Evolutionary conservation across 1,284 basidiomycete genomes (phyloP).

Genomic region (Heterobasidion parviporum): DNA sequence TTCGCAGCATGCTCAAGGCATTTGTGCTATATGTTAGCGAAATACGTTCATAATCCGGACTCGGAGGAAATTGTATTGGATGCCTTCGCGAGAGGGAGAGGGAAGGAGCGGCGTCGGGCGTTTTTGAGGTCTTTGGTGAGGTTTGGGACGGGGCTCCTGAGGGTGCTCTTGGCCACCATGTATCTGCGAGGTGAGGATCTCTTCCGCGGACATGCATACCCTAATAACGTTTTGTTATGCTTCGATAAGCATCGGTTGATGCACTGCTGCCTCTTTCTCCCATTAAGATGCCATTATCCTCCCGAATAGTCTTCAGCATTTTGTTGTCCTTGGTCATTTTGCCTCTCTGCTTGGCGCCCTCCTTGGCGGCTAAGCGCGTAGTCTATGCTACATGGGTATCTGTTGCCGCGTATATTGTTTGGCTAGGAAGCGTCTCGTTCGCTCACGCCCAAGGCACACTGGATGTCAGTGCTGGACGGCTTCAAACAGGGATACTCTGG

Average conservation of each 20-base stretch:
- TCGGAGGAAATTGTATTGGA: constrained; percentile 56
- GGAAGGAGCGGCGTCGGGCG: constrained; percentile 33
- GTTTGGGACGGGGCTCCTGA: constrained; percentile 32
- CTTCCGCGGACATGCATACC: background rate
- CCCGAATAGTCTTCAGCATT: constrained; percentile 27
- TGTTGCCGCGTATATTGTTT: constrained; percentile 45
- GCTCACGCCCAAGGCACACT: constrained; percentile 39
- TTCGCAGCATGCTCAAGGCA: constrained; percentile 56
- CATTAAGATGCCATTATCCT: constrained; percentile 18
- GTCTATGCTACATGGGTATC: constrained; percentile 52
- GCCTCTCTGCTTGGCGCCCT: constrained; percentile 43
- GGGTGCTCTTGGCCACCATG: constrained; percentile 43
- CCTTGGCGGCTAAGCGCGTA: constrained; percentile 43
- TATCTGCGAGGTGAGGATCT: constrained; percentile 56
- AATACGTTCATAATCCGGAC: constrained; percentile 55
- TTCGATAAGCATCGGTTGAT: constrained; percentile 39
- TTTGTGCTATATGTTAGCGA: constrained; percentile 65
- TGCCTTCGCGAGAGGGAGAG: constrained; percentile 45
- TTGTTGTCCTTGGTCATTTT: constrained; percentile 33
- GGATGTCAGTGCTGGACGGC: constrained; percentile 26
- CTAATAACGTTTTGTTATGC: background rate
- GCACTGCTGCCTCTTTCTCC: constrained; percentile 38
- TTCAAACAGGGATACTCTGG: constrained; percentile 45
- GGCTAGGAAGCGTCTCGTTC: constrained; percentile 45
- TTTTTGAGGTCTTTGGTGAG: constrained; percentile 34